Percentiles rank a stretch among this genome's conserved stretches.
Evolutionary conservation across 768 basidiomycete genomes (phyloP).

Genomic region (Naematelia encephala): DNA sequence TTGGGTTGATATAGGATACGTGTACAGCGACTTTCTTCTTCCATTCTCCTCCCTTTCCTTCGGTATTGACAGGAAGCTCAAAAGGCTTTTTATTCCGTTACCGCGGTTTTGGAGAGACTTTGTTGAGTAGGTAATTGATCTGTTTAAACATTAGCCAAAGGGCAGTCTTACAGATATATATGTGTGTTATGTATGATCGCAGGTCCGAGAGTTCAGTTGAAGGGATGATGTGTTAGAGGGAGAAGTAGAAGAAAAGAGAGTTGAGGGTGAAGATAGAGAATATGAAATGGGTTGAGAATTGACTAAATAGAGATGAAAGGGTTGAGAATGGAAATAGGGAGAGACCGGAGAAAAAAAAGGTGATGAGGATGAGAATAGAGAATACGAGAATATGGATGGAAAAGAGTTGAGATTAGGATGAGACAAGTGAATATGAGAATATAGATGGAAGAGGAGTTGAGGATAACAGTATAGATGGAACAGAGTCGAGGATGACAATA

Average conservation of each 20-base stretch:
- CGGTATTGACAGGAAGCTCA: too few relatives aligned
- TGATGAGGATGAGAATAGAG: not conserved
- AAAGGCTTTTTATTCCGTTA: too few relatives aligned
- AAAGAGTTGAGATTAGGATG: not conserved
- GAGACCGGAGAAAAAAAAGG: not conserved
- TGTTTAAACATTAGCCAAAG: constrained; percentile 1
- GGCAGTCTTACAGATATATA: too few relatives aligned
- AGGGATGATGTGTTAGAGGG: not conserved
- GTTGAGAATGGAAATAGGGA: not conserved
- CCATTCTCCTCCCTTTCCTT: too few relatives aligned
- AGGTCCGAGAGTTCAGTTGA: too few relatives aligned
- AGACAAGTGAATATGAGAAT: too few relatives aligned
- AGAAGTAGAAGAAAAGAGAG: not conserved
- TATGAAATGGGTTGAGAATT: not conserved
- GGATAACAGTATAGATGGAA: too few relatives aligned
- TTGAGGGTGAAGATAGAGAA: not conserved
- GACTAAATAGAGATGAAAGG: not conserved
- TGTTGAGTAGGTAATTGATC: constrained; percentile 38
- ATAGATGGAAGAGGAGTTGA: not conserved
- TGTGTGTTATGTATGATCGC: too few relatives aligned
- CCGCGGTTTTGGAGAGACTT: constrained; percentile 12
- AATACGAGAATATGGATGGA: not conserved
- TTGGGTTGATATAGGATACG: not conserved
- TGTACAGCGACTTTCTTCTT: not conserved
- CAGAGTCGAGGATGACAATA: not conserved